Evolutionary conservation across 2,329 filamentous ascomycete species (phyloP), one percentile per base, ranked within the genome.

Genomic region (Microsporum audouinii): DNA sequence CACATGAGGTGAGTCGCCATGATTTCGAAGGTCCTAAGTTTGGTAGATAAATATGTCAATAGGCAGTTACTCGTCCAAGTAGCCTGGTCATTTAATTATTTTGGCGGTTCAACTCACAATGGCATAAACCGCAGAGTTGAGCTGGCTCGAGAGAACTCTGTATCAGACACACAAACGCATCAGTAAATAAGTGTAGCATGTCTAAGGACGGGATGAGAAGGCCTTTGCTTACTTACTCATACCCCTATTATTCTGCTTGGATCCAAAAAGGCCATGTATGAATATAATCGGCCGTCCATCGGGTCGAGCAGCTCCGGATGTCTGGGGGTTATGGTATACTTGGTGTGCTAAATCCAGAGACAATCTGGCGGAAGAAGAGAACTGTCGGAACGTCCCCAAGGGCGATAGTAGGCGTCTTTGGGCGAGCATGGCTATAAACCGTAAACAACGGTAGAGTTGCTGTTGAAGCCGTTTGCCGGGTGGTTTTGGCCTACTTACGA

Each of bases 251-350:
- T 96, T 96, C 78, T 89, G 66, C 58, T 94, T 95, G 57, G 89
- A 95, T 29, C 91, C 91, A 69, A 96, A 96, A 10, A 96, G 80
- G 1, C 91, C 91, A 72, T 96, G 91, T 68, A 96, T 84, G 65
- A 96, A 87, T 62, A 96, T 76, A 63, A 96, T 88, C 1, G 91
- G 63, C 8, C 41, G 53, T n/a, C 38, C 47, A 23, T 39, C 61
- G 49, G 49, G 4, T 34, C 6, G 12, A 27, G 51, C 41, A 6
- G 63, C 1, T 14, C 41, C 23, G 7, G 33, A 27, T 27, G 36
- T 31, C 29, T 36, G 38, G n/a, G 36, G 58, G 2, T 55, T 51
- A 14, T 60, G 41, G 31, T 41, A 63, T 5, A 58, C 57, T 38
- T 64, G 61, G 33, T 63, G 57, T 4, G 57, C 61, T 2, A 64